Evolutionary conservation across 352 stramenopile species (phyloP).

Genomic region (Hyaloperonospora brassicae): DNA sequence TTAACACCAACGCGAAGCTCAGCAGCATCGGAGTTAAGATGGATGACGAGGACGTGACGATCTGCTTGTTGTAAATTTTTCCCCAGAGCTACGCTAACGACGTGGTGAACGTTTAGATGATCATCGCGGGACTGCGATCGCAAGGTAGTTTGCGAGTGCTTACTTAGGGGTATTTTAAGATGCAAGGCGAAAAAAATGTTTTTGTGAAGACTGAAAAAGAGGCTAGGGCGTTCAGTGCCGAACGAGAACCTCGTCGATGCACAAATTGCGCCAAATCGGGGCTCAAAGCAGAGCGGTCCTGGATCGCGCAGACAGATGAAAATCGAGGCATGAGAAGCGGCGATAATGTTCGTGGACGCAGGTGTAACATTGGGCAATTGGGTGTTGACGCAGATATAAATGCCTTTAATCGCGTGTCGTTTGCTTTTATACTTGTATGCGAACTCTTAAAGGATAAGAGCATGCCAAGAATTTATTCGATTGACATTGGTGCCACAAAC

Average conservation of each 20-base stretch:
- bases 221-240: slow-evolving; percentile 10
- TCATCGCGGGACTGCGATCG: slow-evolving; percentile 7
- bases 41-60: slow-evolving; percentile 6
- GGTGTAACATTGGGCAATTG: slow-evolving; percentile 7
- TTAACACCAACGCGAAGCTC: slow-evolving; percentile 4
- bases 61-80: slow-evolving; percentile 1
- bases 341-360: slow-evolving; percentile 7
- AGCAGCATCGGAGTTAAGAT: slow-evolving; percentile 4
- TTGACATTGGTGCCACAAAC: slow-evolving; percentile 17
- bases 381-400: neutral
- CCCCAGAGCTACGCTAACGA: slow-evolving; percentile 7
- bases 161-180: slow-evolving; percentile 17
- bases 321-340: slow-evolving; percentile 3
- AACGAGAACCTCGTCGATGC: slow-evolving; percentile 9
- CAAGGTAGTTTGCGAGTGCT: slow-evolving; percentile 17
- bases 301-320: slow-evolving; percentile 18
- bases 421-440: slow-evolving; percentile 15
- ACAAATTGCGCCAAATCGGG: slow-evolving; percentile 14
- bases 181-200: slow-evolving; percentile 7
- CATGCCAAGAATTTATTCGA: slow-evolving; percentile 14
- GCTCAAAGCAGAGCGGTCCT: slow-evolving; percentile 14
- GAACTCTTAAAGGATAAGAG: slow-evolving; percentile 6
- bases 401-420: slow-evolving; percentile 2
- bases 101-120: slow-evolving; percentile 15
- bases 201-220: slow-evolving; percentile 11